A percentile compares a stretch with the other conserved stretches of the same genome.
These are phyloP conservation scores for Aureobasidium vineae DNA, from an alignment of 2,329 filamentous ascomycete genomes.

Conservation along the genomic window DNA sequence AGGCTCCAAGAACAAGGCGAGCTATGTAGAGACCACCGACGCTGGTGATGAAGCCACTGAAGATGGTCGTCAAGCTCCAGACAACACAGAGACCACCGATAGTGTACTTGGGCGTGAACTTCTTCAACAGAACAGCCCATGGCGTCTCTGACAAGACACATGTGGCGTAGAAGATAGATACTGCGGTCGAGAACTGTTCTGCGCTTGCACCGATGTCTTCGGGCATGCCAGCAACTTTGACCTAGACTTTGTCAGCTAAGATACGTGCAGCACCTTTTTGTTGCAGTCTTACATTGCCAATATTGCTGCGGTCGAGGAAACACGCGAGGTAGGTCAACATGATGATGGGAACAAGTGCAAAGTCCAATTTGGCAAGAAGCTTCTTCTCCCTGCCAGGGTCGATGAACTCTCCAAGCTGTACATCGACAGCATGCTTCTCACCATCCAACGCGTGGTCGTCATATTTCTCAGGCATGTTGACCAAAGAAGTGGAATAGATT, in stretches of 20 bases:
- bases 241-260: not conserved
- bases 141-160: conserved; percentile 53
- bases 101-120: conserved; percentile 45
- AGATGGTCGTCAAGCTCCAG: conserved; percentile 53
- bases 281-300: conserved; percentile 39
- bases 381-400: conserved; percentile 49
- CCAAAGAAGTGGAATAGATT: not conserved
- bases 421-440: conserved; percentile 12
- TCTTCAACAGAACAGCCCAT: conserved; percentile 51
- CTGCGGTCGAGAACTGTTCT: conserved; percentile 49
- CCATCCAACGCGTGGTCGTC: conserved; percentile 6
- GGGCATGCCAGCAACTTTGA: conserved; percentile 48
- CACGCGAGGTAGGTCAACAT: conserved; percentile 57
- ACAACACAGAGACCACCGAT: conserved; percentile 44
- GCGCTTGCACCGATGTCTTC: conserved; percentile 45
- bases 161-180: conserved; percentile 54
- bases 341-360: conserved; percentile 53
- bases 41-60: conserved; percentile 49
- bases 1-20: conserved; percentile 35
- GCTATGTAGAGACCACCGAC: conserved; percentile 45
- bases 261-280: too few species aligned
- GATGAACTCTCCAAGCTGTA: conserved; percentile 33
- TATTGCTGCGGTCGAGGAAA: conserved; percentile 57
- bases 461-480: conserved; percentile 22
- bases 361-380: conserved; percentile 51